Evolutionary conservation across 2,329 filamentous ascomycete genomes (phyloP), one percentile per base, ranked within the genome.

Genomic region (Colletotrichum sp.): DNA sequence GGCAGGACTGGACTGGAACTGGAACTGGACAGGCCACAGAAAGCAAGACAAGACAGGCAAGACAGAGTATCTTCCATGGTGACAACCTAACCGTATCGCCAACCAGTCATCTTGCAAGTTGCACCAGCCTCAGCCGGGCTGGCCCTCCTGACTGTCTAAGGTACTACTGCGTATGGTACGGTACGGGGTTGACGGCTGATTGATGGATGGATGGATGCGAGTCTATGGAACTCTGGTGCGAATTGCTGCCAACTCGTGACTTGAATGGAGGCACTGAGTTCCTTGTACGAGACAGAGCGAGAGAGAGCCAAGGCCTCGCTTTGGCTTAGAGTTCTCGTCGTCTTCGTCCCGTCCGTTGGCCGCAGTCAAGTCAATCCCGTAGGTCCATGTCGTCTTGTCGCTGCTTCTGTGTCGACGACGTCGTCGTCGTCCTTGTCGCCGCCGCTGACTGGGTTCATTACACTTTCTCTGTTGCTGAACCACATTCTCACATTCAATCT

Each of bases 251-350:
- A 65, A 39, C 64, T 61, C 70, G 44, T 69, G 73, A 76, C 70
- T 64, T 57, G 44, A 29, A 27, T 73, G 57, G 69, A 76, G 64
- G 57, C 64, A 59, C 73, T 27, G 39, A 73, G 19, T 49, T n/a
- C 66, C 57, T 52, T 29, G 44, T 49, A 22, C 44, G n/a, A 49
- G 44, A 49, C 44, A 49, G 44, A 27, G 15, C 13, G 3, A 65
- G 32, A 36, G 67, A 39, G 55, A 52, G 55, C 27, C 57, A 73
- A 69, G 73, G 16, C 11, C 65, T 68, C 25, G 25, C 61, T 72
- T 63, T 49, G 25, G 49, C 8, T 69, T 73, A 73, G 70, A 76
- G 70, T 73, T 73, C 64, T 72, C 72, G 63, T 72, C 72, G 29
- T 44, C 55, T 27, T 69, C 69, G 29, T 69, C 57, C 70, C 73